phyloP scores from a whole-genome alignment of 345 rosid genomes.

The Geranium brycei region DNA sequence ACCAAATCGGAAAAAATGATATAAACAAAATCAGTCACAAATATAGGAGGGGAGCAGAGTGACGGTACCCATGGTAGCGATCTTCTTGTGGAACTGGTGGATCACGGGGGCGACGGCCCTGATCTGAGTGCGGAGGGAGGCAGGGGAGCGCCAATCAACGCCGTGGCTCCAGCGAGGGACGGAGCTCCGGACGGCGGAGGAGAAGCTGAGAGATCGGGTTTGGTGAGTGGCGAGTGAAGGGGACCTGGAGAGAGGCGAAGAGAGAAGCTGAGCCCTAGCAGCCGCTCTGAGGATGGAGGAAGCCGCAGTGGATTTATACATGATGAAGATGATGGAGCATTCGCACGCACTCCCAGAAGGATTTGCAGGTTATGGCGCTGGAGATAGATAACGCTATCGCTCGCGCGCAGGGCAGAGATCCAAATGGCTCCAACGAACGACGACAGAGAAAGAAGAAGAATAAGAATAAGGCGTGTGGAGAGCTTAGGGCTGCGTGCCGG shows the following conservation, averaged over 20 bases:
- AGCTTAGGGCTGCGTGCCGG: constrained; percentile 26
- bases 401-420: background rate
- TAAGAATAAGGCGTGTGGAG: constrained; percentile 18
- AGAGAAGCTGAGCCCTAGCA: constrained; percentile 25
- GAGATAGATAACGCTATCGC: background rate
- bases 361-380: background rate
- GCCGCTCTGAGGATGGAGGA: constrained; percentile 49
- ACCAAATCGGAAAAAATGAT: background rate
- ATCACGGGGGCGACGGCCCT: constrained; percentile 44
- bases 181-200: constrained; percentile 26
- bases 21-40: constrained; percentile 4
- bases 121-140: constrained; percentile 43
- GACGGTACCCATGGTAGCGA: constrained; percentile 68
- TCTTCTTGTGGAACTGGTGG: constrained; percentile 48
- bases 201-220: constrained; percentile 30
- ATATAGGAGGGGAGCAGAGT: constrained; percentile 1
- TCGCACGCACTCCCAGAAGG: background rate
- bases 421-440: too few species aligned
- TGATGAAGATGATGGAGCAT: constrained; percentile 48
- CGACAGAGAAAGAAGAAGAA: constrained; percentile 5
- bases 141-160: constrained; percentile 37
- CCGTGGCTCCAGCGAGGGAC: constrained; percentile 57
- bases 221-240: constrained; percentile 14
- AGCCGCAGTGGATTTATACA: constrained; percentile 52
- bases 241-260: constrained; percentile 13